phyloP scores from a whole-genome alignment of 108 stramenopile genomes.

The Fragilariopsis cylindrus region DNA sequence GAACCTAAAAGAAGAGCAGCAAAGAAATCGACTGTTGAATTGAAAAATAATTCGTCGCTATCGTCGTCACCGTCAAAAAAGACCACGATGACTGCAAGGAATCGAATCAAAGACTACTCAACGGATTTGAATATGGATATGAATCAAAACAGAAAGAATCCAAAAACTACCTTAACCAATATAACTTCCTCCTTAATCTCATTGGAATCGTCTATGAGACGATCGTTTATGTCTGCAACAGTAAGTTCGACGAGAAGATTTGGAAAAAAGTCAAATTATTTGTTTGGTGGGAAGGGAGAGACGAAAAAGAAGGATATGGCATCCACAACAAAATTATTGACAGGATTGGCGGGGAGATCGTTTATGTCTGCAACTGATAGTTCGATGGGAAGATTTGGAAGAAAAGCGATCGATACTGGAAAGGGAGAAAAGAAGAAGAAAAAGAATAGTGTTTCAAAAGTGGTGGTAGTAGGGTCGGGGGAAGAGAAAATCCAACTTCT shows the following conservation, averaged over 20 bases:
- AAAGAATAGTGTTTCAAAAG: too few species aligned
- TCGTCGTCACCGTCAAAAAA: conserved; percentile 3
- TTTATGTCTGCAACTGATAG: not conserved
- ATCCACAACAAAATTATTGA: too few species aligned
- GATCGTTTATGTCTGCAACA: not conserved
- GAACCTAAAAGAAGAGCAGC: not conserved
- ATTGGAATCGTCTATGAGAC: not conserved
- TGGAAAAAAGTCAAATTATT: not conserved
- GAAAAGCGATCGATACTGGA: not conserved
- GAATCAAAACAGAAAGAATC: conserved; percentile 5
- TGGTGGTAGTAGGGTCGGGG: too few species aligned
- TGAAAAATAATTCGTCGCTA: not conserved
- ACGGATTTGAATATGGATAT: not conserved
- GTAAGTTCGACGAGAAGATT: conserved; percentile 1
- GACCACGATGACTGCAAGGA: not conserved
- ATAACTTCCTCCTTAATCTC: not conserved
- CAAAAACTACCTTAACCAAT: not conserved
- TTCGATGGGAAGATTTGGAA: conserved; percentile 6
- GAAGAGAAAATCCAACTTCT: too few species aligned
- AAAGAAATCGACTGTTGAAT: conserved; percentile 1
- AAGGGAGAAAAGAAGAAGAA: not conserved
- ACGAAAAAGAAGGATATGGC: not conserved
- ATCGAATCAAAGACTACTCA: conserved; percentile 4
- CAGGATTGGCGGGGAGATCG: not conserved
- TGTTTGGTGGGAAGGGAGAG: not conserved